These are phyloP conservation scores for Hyphopichia khmerensis DNA, from an alignment of 1,139 yeast species.

Conservation along the genomic window DNA sequence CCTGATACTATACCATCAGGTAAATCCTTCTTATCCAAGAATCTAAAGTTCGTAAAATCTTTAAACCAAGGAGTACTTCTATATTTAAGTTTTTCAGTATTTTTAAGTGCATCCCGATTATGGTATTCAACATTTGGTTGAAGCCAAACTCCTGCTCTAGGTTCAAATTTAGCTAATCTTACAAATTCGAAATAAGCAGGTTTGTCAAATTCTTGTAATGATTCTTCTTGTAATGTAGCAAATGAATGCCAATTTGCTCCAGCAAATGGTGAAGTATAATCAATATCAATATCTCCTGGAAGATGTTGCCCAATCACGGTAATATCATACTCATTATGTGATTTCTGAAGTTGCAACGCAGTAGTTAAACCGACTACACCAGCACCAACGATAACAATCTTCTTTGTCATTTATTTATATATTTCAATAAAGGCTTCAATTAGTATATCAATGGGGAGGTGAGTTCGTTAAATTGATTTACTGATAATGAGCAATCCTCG, in stretches of 20 bases:
- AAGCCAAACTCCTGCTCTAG: slow-evolving; percentile 46
- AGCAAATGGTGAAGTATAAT: slow-evolving; percentile 42
- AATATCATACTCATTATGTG: slow-evolving; percentile 20
- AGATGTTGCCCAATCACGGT: slow-evolving; percentile 33
- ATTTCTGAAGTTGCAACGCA: slow-evolving; percentile 29
- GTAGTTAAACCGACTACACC: slow-evolving; percentile 44
- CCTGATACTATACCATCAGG: slow-evolving; percentile 37
- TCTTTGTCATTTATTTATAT: slow-evolving; percentile 3
- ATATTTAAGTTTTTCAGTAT: slow-evolving; percentile 11
- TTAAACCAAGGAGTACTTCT: slow-evolving; percentile 46
- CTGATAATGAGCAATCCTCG: no score
- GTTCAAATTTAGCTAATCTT: slow-evolving; percentile 39
- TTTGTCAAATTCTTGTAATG: slow-evolving; percentile 36
- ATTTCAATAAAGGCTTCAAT: no score
- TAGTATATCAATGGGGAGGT: no score
- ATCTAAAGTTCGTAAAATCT: slow-evolving; percentile 33
- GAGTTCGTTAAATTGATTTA: no score
- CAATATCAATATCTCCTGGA: slow-evolving; percentile 39
- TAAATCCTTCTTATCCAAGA: slow-evolving; percentile 26
- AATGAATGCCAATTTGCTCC: slow-evolving; percentile 51
- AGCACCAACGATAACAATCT: slow-evolving; percentile 37
- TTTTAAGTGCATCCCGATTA: slow-evolving; percentile 24
- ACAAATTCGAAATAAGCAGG: slow-evolving; percentile 40
- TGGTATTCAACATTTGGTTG: slow-evolving; percentile 25
- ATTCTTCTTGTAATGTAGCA: slow-evolving; percentile 30